A percentile compares a stretch with the other conserved stretches of the same genome.
phyloP scores from a whole-genome alignment of 2,329 filamentous ascomycete species.

The Colletotrichum euphorbiae region DNA sequence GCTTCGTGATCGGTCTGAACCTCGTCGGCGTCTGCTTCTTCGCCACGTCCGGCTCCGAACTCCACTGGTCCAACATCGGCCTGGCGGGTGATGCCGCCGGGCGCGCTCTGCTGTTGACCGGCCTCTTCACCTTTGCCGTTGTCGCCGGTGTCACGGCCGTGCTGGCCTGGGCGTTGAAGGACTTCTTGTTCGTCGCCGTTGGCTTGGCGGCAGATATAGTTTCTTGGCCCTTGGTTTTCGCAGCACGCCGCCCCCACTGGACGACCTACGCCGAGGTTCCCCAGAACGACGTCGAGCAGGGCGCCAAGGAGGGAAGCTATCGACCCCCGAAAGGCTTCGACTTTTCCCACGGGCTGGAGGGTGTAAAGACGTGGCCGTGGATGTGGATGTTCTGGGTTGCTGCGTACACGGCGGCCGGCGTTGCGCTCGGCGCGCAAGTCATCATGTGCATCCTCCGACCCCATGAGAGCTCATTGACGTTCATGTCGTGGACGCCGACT shows the following conservation, averaged over 20 bases:
- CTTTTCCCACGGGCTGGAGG: constrained; percentile 11
- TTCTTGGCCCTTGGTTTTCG: constrained; percentile 42
- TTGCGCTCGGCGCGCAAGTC: constrained; percentile 41
- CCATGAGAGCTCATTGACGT: constrained; percentile 46
- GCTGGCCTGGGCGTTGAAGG: constrained; percentile 45
- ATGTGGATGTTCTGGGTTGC: constrained; percentile 8
- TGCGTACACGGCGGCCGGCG: constrained; percentile 34
- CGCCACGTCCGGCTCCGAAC: constrained; percentile 48
- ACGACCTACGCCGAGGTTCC: constrained; percentile 42
- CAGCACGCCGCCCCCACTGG: constrained; percentile 12
- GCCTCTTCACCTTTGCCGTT: constrained; percentile 44
- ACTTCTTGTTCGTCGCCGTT: constrained; percentile 40
- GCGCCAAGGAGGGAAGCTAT: constrained; percentile 17
- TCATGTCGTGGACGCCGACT: constrained; percentile 51
- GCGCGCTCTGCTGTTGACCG: constrained; percentile 47
- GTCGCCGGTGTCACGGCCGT: constrained; percentile 39
- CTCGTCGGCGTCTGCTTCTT: constrained; percentile 45
- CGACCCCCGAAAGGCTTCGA: constrained; percentile 28
- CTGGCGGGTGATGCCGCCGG: constrained; percentile 48
- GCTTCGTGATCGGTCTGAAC: constrained; percentile 41
- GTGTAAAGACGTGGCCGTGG: constrained; percentile 18
- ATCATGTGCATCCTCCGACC: constrained; percentile 44
- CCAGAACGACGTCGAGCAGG: constrained; percentile 44
- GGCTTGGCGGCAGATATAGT: constrained; percentile 45
- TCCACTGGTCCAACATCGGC: constrained; percentile 51